Base-by-base conservation (phyloP, 2,329 filamentous ascomycete species). In the Fusarium dimerum region DNA sequence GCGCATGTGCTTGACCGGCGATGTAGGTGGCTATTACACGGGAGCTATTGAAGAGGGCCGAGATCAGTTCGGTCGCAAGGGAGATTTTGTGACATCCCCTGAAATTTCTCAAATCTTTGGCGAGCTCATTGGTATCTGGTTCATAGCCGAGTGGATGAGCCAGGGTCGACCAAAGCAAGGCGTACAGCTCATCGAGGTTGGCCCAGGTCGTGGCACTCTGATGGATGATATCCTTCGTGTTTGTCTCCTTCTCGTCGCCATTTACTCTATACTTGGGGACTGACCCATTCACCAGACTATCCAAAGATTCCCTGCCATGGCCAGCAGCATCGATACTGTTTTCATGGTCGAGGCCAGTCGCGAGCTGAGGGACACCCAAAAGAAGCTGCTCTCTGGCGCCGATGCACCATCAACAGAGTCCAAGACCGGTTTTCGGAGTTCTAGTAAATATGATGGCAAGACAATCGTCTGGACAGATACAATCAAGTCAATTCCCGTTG, bases 71-170 rank as follows among this genome's bases (percentile, higher is more conserved):
- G 94, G 94, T n/a, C 78, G 83, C 50, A 89, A 90, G 66, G 94
- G 94, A 26, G 94, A 99, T 73, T 99, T 99, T 68, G 88, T 97
- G 47, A 99, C 94, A 0, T 97, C 92, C 0, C 94, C 94, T 0
- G 94, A 99, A 73, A 97, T 99, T 64, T 97, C 92, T 1, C 94
- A 97, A 69, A 83, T 97, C 12, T 99, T 99, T 73, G 94, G 94
- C 20, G 94, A 99, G 74, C 80, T 99, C 29, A 79, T 97, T 51
- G 94, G 91, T 5, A 84, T 99, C 63, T 99, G 94, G 94, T 87
- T 96, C 56, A 87, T 97, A 47, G 87, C 93, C 40, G 94, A 99
- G 78, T 99, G 94, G 93, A 89, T 97, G 71, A 88, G 89, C 40
- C 94, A 99, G 71, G 92, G 92, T 15, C 81, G 80, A 54, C 88